Evolutionary conservation across 768 basidiomycete genomes (phyloP).

Genomic region (Hortiboletus campestris): DNA sequence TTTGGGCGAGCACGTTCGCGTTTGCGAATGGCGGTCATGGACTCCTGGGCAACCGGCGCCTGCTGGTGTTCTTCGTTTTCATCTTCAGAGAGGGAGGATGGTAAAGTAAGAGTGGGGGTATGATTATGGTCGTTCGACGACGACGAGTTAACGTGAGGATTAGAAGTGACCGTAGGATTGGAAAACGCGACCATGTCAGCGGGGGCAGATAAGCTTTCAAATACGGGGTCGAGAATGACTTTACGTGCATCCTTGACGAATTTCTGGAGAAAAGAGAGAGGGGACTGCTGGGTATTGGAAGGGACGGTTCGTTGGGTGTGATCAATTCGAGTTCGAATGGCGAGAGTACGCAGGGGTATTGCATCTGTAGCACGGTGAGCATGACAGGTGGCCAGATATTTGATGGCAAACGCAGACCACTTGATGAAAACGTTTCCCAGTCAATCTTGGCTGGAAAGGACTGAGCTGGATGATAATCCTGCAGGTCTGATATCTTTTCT

Average conservation of each 20-base stretch:
- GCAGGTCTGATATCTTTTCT: slow-evolving; percentile 43
- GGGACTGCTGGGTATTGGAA: slow-evolving; percentile 39
- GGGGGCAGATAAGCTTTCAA: slow-evolving; percentile 23
- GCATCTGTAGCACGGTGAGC: slow-evolving; percentile 44
- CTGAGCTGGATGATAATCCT: slow-evolving; percentile 42
- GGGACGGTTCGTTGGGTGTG: slow-evolving; percentile 40
- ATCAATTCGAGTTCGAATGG: slow-evolving; percentile 36
- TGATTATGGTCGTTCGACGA: slow-evolving; percentile 25
- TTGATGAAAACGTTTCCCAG: slow-evolving; percentile 58
- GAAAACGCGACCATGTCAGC: slow-evolving; percentile 16
- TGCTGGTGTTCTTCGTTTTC: slow-evolving; percentile 23
- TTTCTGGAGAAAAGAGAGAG: slow-evolving; percentile 54
- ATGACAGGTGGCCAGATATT: not conserved
- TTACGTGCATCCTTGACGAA: slow-evolving; percentile 53
- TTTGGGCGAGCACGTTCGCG: slow-evolving; percentile 50
- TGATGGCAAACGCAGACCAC: slow-evolving; percentile 42
- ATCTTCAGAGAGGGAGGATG: slow-evolving; percentile 33
- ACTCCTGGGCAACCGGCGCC: slow-evolving; percentile 16
- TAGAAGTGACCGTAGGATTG: slow-evolving; percentile 30
- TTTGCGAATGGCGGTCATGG: slow-evolving; percentile 19
- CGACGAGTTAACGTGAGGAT: slow-evolving; percentile 22
- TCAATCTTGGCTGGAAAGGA: slow-evolving; percentile 49
- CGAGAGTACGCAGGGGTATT: slow-evolving; percentile 48
- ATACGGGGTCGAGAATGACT: slow-evolving; percentile 48
- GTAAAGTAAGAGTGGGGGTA: slow-evolving; percentile 19